Evolutionary conservation across 345 rosid species (phyloP).

Genomic region (Lumnitzera racemosa): DNA sequence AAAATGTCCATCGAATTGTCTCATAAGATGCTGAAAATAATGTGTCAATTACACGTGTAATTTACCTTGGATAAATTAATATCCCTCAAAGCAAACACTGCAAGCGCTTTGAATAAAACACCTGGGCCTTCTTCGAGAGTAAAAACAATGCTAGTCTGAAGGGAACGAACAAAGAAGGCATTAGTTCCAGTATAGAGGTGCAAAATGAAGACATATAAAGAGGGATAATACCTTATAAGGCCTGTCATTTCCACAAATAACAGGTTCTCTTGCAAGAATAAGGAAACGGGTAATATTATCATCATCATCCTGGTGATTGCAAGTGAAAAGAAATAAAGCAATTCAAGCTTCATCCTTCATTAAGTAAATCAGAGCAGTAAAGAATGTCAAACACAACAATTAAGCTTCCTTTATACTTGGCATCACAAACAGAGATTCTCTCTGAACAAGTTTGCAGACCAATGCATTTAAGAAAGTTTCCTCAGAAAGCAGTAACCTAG

Average conservation of each 20-base stretch:
- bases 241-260: conserved; percentile 62
- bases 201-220: background rate
- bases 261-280: conserved; percentile 86
- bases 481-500: too few relatives aligned
- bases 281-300: conserved; percentile 80
- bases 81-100: conserved; percentile 80
- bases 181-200: background rate
- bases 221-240: conserved; percentile 53
- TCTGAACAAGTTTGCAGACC: too few relatives aligned
- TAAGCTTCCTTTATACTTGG: too few relatives aligned
- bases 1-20: background rate
- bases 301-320: conserved; percentile 51
- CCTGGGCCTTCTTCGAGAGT: conserved; percentile 96
- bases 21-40: background rate
- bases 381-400: too few relatives aligned
- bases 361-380: too few relatives aligned
- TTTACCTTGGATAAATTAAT: conserved; percentile 78
- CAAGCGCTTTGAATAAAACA: conserved; percentile 76
- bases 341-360: too few relatives aligned
- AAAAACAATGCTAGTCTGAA: conserved; percentile 95
- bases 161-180: background rate
- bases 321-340: conserved; percentile 6
- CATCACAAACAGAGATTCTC: too few relatives aligned
- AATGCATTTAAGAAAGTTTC: too few relatives aligned
- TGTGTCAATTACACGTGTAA: background rate